Conservation (phyloP, 352 stramenopile genomes). For the Phytophthora aleatoria region DNA sequence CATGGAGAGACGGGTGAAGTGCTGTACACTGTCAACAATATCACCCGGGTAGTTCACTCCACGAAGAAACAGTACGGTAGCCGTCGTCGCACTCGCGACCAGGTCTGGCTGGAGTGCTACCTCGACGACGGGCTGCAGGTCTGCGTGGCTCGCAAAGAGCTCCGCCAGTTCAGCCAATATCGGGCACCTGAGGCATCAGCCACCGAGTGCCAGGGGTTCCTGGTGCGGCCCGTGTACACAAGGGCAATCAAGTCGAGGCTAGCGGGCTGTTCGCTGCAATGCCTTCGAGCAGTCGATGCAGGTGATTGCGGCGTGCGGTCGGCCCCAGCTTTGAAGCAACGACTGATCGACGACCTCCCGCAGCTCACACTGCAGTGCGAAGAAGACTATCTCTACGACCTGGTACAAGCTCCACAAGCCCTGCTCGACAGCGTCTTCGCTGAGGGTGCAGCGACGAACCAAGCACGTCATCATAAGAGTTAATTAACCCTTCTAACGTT, state of each 20-base stretch:
- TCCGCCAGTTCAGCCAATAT: constrained; percentile 44
- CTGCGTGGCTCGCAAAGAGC: constrained; percentile 50
- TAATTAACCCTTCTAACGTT: neutral
- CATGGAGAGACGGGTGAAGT: constrained; percentile 21
- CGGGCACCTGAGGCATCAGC: constrained; percentile 26
- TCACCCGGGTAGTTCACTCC: constrained; percentile 38
- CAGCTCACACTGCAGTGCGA: constrained; percentile 50
- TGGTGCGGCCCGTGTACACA: constrained; percentile 45
- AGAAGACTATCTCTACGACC: constrained; percentile 46
- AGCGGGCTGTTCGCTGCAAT: constrained; percentile 45
- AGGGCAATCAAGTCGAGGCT: constrained; percentile 27
- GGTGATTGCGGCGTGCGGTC: constrained; percentile 24
- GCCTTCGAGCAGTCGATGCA: constrained; percentile 40
- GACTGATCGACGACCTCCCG: constrained; percentile 46
- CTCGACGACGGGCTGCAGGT: constrained; percentile 43
- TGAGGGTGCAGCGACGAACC: neutral
- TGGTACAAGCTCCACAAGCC: constrained; percentile 35
- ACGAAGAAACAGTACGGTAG: constrained; percentile 24
- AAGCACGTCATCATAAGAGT: neutral
- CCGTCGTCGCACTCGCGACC: constrained; percentile 22
- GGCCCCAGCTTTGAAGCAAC: constrained; percentile 29
- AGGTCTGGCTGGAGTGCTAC: constrained; percentile 56
- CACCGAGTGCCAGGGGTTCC: constrained; percentile 43
- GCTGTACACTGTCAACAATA: constrained; percentile 41
- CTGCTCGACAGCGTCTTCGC: constrained; percentile 38